A percentile compares a stretch with the other conserved stretches of the same genome.
Evolutionary conservation across 352 stramenopile species (phyloP).

Genomic region (Globisporangium megalacanthum): DNA sequence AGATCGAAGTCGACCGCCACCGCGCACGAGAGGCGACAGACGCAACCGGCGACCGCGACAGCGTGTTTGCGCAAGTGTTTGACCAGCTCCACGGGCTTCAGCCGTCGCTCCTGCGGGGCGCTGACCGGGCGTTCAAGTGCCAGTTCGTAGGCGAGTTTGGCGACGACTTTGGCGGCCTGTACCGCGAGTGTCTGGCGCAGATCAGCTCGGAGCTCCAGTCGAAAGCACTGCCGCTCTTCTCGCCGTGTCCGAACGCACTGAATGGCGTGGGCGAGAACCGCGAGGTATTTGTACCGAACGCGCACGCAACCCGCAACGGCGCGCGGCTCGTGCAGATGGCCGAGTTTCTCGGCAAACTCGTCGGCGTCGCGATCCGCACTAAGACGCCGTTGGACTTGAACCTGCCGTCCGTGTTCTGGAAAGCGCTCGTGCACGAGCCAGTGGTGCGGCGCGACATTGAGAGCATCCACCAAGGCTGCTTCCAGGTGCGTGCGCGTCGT

Average conservation of each 20-base stretch:
- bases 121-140: conserved; percentile 88
- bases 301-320: conserved; percentile 36
- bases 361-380: conserved; percentile 90
- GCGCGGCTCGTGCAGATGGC: conserved; percentile 80
- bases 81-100: conserved; percentile 81
- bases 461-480: conserved; percentile 74
- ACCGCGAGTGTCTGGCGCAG: conserved; percentile 86
- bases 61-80: conserved; percentile 85
- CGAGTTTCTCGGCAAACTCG: conserved; percentile 93
- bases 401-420: conserved; percentile 90
- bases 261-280: conserved; percentile 85
- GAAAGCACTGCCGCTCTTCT: conserved; percentile 73
- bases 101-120: conserved; percentile 75
- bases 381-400: conserved; percentile 92
- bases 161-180: conserved; percentile 88
- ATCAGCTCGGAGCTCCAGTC: conserved; percentile 87
- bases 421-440: conserved; percentile 81
- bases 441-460: conserved; percentile 81
- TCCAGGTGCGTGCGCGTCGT: conserved; percentile 28
- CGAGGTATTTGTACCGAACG: conserved; percentile 82
- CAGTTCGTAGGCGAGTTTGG: conserved; percentile 90
- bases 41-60: conserved; percentile 50
- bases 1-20: conserved; percentile 85
- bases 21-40: conserved; percentile 64
- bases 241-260: conserved; percentile 86